Base-by-base conservation (phyloP, 2,329 filamentous ascomycete species). In the Pezicula neosporulosa region DNA sequence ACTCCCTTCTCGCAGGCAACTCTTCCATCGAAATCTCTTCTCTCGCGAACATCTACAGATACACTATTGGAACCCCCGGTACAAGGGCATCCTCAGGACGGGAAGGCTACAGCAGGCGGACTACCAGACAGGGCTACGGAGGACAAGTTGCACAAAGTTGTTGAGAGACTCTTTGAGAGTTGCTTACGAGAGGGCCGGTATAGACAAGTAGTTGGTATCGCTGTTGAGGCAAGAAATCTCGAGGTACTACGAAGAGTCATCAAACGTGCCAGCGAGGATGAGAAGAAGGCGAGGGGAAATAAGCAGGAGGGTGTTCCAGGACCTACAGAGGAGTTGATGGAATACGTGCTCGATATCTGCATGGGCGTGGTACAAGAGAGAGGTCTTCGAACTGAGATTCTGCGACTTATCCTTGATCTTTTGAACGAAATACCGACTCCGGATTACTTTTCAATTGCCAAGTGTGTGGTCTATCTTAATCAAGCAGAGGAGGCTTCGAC, bases 301-400 rank as follows among this genome's bases (percentile, higher is more conserved):
- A 70, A 74, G 36, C 69, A 68, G 4, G 81, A 84, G 57, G 72
- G 71, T 16, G 74, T 74, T 19, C 72, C 75, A 45, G 78, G 81
- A 3, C 82, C 86, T 27, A 87, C 90, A 16, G 92, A 97, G 67
- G 93, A 97, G 68, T 74, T 99, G 51, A 94, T 99, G 86, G 94
- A 99, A 61, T 99, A 99, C 65, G 88, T 94, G 18, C 74, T 99
- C 55, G 85, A 92, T 60, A 95, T 99, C 60, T 97, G 93, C 77
- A 96, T 99, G 90, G 92, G 95, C 56, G 87, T 97, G 54, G 91
- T 99, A 16, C 94, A 97, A 71, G 94, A 99, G 73, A 84, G 93
- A 48, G 85, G 86, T 44, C 82, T 97, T 65, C 85, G 94, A 56
- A 82, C 80, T 35, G 77, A 94, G 75, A 97, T 99, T 48, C 73